phyloP scores from a whole-genome alignment of 1,284 basidiomycete genomes.

The Boletus holoroseus region DNA sequence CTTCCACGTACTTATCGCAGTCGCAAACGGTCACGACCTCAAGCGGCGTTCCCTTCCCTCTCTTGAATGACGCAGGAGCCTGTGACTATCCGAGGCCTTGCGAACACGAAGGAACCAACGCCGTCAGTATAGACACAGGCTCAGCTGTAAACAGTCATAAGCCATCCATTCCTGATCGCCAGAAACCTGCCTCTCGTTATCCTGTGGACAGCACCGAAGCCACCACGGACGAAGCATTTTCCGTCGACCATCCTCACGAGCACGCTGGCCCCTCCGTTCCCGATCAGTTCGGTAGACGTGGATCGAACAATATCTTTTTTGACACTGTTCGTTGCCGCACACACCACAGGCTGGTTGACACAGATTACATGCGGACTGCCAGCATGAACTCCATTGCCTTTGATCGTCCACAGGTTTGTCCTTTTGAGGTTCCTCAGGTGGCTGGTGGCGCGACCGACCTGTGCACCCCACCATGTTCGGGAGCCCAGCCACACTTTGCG shows the following conservation, averaged over 20 bases:
- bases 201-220: conserved; percentile 20
- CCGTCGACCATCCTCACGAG: conserved; percentile 17
- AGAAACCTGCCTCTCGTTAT: conserved; percentile 17
- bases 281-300: conserved; percentile 32
- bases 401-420: conserved; percentile 26
- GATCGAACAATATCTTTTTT: conserved; percentile 31
- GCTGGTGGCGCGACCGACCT: conserved; percentile 28
- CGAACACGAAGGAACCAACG: conserved; percentile 24
- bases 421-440: conserved; percentile 22
- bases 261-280: conserved; percentile 6
- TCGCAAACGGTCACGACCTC: conserved; percentile 25
- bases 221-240: conserved; percentile 12
- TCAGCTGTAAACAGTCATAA: conserved; percentile 13
- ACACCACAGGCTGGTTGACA: conserved; percentile 27
- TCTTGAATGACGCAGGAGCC: conserved; percentile 29
- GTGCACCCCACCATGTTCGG: conserved; percentile 23
- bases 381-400: conserved; percentile 20
- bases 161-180: conserved; percentile 20
- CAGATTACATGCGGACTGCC: conserved; percentile 20
- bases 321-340: conserved; percentile 31
- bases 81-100: conserved; percentile 20
- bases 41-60: conserved; percentile 30
- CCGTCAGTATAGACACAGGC: conserved; percentile 9
- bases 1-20: conserved; percentile 34
- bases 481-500: conserved; percentile 23